These are phyloP conservation scores for Arthroderma uncinatum DNA, from an alignment of 2,329 filamentous ascomycete species.

Conservation along the genomic window DNA sequence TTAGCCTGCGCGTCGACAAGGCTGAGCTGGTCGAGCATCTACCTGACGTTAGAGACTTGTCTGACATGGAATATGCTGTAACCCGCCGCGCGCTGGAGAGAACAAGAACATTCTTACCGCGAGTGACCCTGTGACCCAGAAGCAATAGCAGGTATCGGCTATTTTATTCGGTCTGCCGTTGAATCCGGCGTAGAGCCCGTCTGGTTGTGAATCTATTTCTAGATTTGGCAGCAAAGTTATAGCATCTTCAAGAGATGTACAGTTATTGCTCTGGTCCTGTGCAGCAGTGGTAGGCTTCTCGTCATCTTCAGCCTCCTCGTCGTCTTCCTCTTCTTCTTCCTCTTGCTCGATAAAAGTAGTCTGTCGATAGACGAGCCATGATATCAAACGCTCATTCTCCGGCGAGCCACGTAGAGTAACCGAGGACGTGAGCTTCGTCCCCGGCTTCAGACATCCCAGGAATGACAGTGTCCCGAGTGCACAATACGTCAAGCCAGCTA, in stretches of 20 bases:
- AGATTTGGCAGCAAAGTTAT: slow-evolving; percentile 23
- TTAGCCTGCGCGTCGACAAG: slow-evolving; percentile 51
- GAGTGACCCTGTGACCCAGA: slow-evolving; percentile 69
- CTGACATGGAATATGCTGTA: slow-evolving; percentile 1
- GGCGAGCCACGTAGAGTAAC: neutral
- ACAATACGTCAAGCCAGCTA: slow-evolving; percentile 85
- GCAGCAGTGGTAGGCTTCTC: neutral
- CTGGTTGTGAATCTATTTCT: neutral
- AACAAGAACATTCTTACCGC: slow-evolving; percentile 26
- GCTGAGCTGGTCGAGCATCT: slow-evolving; percentile 48
- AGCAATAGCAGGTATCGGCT: slow-evolving; percentile 90
- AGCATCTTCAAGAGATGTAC: slow-evolving; percentile 16
- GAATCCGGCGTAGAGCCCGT: slow-evolving; percentile 50
- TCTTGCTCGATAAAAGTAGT: slow-evolving; percentile 42
- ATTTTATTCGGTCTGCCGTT: slow-evolving; percentile 86
- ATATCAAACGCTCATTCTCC: slow-evolving; percentile 22
- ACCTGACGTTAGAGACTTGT: slow-evolving; percentile 10
- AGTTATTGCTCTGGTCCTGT: neutral
- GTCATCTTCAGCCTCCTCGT: slow-evolving; percentile 21
- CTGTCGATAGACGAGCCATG: slow-evolving; percentile 55
- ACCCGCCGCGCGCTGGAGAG: neutral
- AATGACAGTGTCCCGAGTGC: slow-evolving; percentile 67
- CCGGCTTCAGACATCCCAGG: slow-evolving; percentile 50
- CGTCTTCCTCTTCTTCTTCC: slow-evolving; percentile 37
- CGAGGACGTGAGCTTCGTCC: slow-evolving; percentile 18